A percentile compares a stretch with the other conserved stretches of the same genome.
Conservation (phyloP, 169 alveolate genomes). For the Neospora caninum region DNA sequence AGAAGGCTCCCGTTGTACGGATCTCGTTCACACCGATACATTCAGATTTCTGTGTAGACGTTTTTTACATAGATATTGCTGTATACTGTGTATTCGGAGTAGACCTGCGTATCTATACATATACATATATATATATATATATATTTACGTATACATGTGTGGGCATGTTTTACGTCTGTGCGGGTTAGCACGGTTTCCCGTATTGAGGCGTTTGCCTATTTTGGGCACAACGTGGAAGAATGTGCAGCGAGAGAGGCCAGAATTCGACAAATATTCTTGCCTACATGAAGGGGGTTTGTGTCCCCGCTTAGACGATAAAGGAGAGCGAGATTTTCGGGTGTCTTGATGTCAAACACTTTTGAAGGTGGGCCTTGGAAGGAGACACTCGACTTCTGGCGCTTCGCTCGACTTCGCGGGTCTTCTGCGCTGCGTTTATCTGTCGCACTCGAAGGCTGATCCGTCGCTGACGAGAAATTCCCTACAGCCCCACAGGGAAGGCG, state of each 20-base stretch:
- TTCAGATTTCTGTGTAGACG: neutral
- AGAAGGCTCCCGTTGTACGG: neutral
- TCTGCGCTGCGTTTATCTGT: neutral
- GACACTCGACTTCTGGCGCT: neutral
- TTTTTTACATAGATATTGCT: neutral
- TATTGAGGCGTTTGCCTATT: no score
- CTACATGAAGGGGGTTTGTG: conserved; percentile 81
- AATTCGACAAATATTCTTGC: neutral
- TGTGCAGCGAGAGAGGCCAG: no score
- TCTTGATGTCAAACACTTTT: conserved; percentile 63
- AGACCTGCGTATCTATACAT: neutral
- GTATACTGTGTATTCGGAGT: neutral
- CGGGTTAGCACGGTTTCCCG: no score
- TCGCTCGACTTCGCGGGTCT: neutral
- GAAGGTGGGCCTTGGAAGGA: conserved; percentile 75
- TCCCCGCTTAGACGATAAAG: conserved; percentile 85
- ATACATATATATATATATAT: neutral
- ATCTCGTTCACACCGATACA: neutral
- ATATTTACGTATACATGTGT: neutral
- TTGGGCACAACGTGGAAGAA: no score
- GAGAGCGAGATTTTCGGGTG: conserved; percentile 81
- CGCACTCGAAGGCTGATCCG: neutral
- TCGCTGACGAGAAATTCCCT: neutral
- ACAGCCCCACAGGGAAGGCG: neutral
- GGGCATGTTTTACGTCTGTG: no score